A percentile compares a stretch with the other conserved stretches of the same genome.
Evolutionary conservation across 2,329 filamentous ascomycete species (phyloP).

Genomic region (Cordyceps pruinosa): DNA sequence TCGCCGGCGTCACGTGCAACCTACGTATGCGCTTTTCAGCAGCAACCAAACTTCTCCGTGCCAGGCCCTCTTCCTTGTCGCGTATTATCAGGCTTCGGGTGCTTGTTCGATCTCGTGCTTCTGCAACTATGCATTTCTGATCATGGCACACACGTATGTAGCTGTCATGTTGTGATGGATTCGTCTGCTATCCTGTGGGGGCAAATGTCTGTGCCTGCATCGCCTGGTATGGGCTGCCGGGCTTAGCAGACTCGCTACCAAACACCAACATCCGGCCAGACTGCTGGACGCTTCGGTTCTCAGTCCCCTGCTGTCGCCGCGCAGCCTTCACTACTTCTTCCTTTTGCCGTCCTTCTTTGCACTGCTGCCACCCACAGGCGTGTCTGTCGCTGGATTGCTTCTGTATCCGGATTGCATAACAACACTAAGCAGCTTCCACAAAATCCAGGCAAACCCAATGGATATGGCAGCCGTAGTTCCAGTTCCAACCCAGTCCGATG

Average conservation of each 20-base stretch:
- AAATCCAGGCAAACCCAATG: conserved; percentile 63
- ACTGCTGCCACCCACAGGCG: not conserved
- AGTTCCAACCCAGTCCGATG: conserved; percentile 38
- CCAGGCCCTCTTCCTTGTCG: not conserved
- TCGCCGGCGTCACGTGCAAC: conserved; percentile 6
- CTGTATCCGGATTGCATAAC: conserved; percentile 17
- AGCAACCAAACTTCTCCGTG: not conserved
- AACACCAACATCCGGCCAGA: not conserved
- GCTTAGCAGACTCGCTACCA: too few species aligned
- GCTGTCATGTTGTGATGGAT: not conserved
- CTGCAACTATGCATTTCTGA: not conserved
- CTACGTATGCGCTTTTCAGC: not conserved
- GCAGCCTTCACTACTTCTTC: conserved; percentile 19
- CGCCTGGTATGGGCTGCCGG: too few species aligned
- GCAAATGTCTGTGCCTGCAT: not conserved
- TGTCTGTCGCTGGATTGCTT: not conserved
- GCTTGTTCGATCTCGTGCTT: not conserved
- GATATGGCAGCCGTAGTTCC: conserved; percentile 55
- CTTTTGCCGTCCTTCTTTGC: conserved; percentile 12
- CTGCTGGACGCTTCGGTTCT: not conserved
- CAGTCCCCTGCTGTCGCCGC: not conserved
- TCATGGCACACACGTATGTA: not conserved
- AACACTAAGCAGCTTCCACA: conserved; percentile 48
- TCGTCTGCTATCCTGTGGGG: not conserved
- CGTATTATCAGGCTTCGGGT: not conserved